Percentiles rank a stretch among this genome's conserved stretches.
Conservation (phyloP, 352 stramenopile genomes). For the Phytophthora syringae region DNA sequence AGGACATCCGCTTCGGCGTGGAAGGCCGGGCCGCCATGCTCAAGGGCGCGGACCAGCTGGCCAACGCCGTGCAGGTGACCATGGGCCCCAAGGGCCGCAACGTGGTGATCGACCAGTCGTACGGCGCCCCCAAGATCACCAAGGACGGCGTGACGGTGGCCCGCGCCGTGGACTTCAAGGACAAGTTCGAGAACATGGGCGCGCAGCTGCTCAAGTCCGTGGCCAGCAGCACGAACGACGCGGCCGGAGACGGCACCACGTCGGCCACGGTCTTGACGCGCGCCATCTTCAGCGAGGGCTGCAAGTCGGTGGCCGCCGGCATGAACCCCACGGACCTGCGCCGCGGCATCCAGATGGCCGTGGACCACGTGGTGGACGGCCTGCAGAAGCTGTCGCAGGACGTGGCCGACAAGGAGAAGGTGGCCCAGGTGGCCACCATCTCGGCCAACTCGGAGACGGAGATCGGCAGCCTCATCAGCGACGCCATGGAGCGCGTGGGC, state of each 20-base stretch:
- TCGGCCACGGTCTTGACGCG: conserved; percentile 98
- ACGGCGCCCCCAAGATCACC: conserved; percentile 81
- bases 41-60: conserved; percentile 97
- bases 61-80: conserved; percentile 99
- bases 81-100: conserved; percentile 99
- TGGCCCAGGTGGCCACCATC: conserved; percentile 99
- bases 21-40: conserved; percentile 98
- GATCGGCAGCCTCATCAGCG: conserved; percentile 98
- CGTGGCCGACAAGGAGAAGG: conserved; percentile 99
- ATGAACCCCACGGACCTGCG: conserved; percentile 99
- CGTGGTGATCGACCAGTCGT: conserved; percentile 99
- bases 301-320: conserved; percentile 98
- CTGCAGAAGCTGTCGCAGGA: conserved; percentile 96
- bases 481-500: conserved; percentile 99
- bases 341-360: conserved; percentile 97
- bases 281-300: conserved; percentile 99
- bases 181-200: conserved; percentile 87
- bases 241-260: conserved; percentile 99
- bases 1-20: conserved; percentile 99
- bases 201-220: conserved; percentile 72
- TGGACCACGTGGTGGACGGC: conserved; percentile 96
- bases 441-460: conserved; percentile 98
- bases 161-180: conserved; percentile 81
- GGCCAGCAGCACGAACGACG: conserved; percentile 99
- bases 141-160: conserved; percentile 83